Evolutionary conservation across 2,329 filamentous ascomycete genomes (phyloP).

Genomic region (Apiospora koreana): DNA sequence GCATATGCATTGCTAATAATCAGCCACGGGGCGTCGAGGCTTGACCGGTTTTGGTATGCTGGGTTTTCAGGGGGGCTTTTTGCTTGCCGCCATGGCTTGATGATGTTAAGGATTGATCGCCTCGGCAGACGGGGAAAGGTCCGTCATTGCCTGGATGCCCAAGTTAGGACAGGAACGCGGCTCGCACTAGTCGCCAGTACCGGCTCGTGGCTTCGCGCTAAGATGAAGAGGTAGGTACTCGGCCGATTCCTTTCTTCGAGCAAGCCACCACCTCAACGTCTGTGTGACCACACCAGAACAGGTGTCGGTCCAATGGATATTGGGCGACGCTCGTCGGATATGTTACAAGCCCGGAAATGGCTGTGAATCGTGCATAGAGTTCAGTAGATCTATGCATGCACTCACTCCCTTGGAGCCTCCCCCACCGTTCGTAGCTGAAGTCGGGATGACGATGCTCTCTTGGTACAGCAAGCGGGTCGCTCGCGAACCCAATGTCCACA

Average conservation of each 20-base stretch:
- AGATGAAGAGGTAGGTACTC: neutral
- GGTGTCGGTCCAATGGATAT: too few species aligned
- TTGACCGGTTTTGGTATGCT: neutral
- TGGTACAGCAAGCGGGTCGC: neutral
- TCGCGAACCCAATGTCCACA: neutral
- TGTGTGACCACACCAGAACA: neutral
- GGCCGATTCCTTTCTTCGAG: neutral
- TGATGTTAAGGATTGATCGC: neutral
- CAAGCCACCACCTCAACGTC: neutral
- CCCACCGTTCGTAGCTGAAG: neutral
- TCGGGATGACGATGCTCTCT: neutral
- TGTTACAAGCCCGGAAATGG: neutral
- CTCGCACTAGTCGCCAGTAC: neutral
- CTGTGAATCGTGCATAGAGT: neutral
- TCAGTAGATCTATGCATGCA: neutral
- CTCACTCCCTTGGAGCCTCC: neutral
- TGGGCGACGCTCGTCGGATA: neutral
- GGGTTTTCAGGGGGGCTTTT: neutral
- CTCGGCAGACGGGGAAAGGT: neutral
- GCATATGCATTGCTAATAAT: too few species aligned
- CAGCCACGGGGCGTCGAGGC: neutral
- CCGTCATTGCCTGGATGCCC: neutral
- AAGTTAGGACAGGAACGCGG: neutral
- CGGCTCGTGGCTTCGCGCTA: neutral
- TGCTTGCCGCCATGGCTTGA: neutral